Evolutionary conservation across 345 rosid species (phyloP).

Genomic region (Populus ilicifolia): DNA sequence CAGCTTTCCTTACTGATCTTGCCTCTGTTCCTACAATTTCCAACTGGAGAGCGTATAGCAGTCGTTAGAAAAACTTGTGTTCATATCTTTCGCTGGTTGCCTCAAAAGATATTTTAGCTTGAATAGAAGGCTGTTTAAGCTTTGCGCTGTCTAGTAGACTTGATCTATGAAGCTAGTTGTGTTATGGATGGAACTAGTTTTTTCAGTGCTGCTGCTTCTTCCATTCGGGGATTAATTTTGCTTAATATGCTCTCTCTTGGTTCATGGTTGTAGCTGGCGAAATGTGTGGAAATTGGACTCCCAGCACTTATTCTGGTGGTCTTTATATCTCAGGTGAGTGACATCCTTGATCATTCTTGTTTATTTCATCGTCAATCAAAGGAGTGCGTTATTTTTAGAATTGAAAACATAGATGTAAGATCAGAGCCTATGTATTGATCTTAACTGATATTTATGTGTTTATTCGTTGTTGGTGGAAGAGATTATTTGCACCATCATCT

Average conservation of each 20-base stretch:
- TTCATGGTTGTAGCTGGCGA: constrained; percentile 54
- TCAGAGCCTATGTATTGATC: not conserved
- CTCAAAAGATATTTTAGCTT: not conserved
- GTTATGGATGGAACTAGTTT: not conserved
- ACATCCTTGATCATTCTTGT: constrained; percentile 1
- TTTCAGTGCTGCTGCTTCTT: not conserved
- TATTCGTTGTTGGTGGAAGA: not conserved
- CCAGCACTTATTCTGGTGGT: constrained; percentile 66
- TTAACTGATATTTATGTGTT: not conserved
- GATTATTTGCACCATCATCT: not conserved
- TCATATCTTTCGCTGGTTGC: not conserved
- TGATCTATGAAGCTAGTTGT: not conserved
- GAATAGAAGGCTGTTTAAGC: not conserved
- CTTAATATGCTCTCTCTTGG: constrained; percentile 9
- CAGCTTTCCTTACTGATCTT: not conserved
- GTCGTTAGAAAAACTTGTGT: not conserved
- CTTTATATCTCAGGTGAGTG: constrained; percentile 68
- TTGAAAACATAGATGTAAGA: not conserved
- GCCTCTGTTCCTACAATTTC: not conserved
- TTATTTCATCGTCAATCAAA: not conserved
- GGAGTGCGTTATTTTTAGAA: not conserved
- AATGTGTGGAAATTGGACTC: constrained; percentile 75
- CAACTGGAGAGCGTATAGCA: not conserved
- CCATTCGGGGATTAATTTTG: not conserved
- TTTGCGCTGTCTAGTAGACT: not conserved